Evolutionary conservation across 441 rosid species (phyloP).

Genomic region (Codiaeum variegatum): DNA sequence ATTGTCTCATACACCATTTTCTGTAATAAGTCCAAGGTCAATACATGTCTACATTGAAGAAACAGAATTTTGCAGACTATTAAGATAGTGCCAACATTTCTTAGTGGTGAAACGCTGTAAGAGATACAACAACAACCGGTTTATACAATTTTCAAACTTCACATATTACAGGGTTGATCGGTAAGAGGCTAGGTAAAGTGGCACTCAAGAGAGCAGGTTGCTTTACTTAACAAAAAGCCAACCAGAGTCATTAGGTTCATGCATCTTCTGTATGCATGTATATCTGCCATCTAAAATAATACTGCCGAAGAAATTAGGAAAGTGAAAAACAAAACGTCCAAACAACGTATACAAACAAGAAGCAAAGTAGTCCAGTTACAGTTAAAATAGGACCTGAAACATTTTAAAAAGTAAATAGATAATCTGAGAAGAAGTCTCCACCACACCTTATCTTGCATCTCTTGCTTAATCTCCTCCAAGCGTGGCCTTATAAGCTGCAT

Average conservation of each 20-base stretch:
- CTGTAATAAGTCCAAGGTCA: neutral
- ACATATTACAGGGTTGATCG: conserved; percentile 3
- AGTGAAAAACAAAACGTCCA: neutral
- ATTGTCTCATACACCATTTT: neutral
- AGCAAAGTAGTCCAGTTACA: neutral
- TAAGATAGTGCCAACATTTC: neutral
- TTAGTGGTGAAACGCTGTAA: neutral
- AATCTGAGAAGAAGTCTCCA: conserved; percentile 14
- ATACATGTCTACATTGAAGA: neutral
- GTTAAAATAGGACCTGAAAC: neutral
- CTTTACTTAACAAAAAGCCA: no score
- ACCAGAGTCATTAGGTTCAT: neutral
- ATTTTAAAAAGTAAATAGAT: neutral
- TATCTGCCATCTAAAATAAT: neutral
- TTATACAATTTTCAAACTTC: neutral
- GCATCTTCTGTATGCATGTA: neutral
- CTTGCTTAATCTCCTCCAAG: conserved; percentile 52
- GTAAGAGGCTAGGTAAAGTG: neutral
- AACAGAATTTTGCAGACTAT: neutral
- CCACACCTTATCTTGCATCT: conserved; percentile 49
- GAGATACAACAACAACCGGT: neutral
- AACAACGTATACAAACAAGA: neutral
- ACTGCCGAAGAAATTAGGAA: neutral
- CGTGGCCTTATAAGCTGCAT: conserved; percentile 68
- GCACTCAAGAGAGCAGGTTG: neutral